Percentiles rank a stretch among this genome's conserved stretches.
Conservation (phyloP, 257 asterid species). For the Ajuga chamaepitys region DNA sequence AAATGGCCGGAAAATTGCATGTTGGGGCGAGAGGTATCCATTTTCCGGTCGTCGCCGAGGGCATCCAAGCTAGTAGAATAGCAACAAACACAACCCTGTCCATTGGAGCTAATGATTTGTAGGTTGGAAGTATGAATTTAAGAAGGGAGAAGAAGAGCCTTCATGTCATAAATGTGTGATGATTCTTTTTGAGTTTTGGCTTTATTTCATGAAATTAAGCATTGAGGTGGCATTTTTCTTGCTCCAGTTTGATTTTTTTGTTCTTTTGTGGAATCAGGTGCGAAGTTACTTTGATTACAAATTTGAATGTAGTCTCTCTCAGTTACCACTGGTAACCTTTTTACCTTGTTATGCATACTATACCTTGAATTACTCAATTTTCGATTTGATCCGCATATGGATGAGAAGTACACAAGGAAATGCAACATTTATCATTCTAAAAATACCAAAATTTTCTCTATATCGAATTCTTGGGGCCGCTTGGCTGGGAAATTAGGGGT, state of each 20-base stretch:
- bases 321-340: too few relatives aligned
- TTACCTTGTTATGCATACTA: too few relatives aligned
- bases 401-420: too few relatives aligned
- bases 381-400: too few relatives aligned
- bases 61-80: conserved; percentile 4
- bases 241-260: conserved; percentile 3
- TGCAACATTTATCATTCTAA: too few relatives aligned
- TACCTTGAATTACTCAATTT: too few relatives aligned
- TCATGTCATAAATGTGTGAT: conserved; percentile 22
- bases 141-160: neutral
- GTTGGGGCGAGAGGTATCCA: conserved; percentile 4
- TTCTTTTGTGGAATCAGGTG: neutral
- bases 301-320: too few relatives aligned
- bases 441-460: too few relatives aligned
- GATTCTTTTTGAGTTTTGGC: neutral
- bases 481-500: too few relatives aligned
- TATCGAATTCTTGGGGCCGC: too few relatives aligned
- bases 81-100: neutral
- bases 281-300: too few relatives aligned
- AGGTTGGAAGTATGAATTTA: neutral
- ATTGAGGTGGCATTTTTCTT: conserved; percentile 7
- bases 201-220: neutral
- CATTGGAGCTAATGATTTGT: conserved; percentile 8
- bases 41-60: neutral
- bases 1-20: conserved; percentile 44